Percentiles rank a stretch among this genome's conserved stretches.
These are phyloP conservation scores for Xanthoceras sorbifolium DNA, from an alignment of 345 rosid species.

Conservation along the genomic window DNA sequence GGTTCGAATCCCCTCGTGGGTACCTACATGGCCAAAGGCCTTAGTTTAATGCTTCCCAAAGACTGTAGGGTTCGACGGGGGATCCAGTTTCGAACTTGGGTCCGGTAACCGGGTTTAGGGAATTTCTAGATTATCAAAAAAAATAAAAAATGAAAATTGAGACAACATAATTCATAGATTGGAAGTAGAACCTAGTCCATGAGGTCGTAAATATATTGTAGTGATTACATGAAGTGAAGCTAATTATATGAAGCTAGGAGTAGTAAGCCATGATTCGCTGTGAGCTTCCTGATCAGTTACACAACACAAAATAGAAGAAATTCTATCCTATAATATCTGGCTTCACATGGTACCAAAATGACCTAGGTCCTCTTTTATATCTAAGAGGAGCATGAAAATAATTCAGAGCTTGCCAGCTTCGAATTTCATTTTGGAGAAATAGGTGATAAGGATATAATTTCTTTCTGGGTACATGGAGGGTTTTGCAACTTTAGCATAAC, in stretches of 20 bases:
- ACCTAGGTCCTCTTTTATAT: background rate
- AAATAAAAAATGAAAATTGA: too few relatives aligned
- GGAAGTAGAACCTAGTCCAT: background rate
- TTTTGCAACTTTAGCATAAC: too few relatives aligned
- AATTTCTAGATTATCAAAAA: too few relatives aligned
- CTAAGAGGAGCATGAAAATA: conserved; percentile 6
- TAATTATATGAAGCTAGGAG: background rate
- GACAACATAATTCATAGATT: too few relatives aligned
- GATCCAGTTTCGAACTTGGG: too few relatives aligned
- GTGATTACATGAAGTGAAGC: background rate
- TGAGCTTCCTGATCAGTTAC: background rate
- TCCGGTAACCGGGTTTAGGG: too few relatives aligned
- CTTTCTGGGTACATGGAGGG: background rate
- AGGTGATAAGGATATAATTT: background rate
- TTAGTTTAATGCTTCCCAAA: too few relatives aligned
- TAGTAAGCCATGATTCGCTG: background rate
- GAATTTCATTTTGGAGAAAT: background rate
- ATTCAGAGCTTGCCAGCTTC: background rate
- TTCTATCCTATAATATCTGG: background rate
- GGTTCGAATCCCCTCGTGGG: too few relatives aligned
- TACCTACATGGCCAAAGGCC: too few relatives aligned
- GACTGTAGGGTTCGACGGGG: too few relatives aligned
- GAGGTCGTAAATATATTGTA: background rate
- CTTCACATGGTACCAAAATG: background rate
- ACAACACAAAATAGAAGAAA: background rate